Percentiles rank a stretch among this genome's conserved stretches.
Evolutionary conservation across 2,329 filamentous ascomycete species (phyloP).

Genomic region (Chaetomium sp.): DNA sequence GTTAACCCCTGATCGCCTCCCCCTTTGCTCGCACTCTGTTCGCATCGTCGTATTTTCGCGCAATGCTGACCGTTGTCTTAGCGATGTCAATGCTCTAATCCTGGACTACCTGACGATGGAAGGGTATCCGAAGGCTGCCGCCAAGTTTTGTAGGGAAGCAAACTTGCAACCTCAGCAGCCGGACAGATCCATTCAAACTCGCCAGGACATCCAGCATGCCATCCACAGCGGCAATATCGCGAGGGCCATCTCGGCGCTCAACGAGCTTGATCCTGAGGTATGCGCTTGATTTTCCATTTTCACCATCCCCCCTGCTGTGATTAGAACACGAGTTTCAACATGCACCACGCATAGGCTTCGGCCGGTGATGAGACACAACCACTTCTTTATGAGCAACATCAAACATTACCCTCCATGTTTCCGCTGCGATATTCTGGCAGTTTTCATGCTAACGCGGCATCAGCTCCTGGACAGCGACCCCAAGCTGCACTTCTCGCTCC

Average conservation of each 20-base stretch:
- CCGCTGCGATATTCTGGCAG: slow-evolving; percentile 7
- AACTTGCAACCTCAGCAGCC: slow-evolving; percentile 78
- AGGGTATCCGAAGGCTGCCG: slow-evolving; percentile 88
- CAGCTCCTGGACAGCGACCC: slow-evolving; percentile 87
- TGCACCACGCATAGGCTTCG: slow-evolving; percentile 99
- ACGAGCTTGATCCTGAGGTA: slow-evolving; percentile 90
- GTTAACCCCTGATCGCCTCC: slow-evolving; percentile 53
- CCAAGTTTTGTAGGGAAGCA: slow-evolving; percentile 91
- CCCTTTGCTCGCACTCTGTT: slow-evolving; percentile 24
- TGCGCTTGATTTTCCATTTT: slow-evolving; percentile 15
- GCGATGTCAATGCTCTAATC: slow-evolving; percentile 92
- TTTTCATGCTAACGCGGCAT: slow-evolving; percentile 37
- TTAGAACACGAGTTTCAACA: slow-evolving; percentile 88
- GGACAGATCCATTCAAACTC: slow-evolving; percentile 70
- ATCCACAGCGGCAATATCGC: slow-evolving; percentile 88
- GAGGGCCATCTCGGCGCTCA: slow-evolving; percentile 80
- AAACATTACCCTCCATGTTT: slow-evolving; percentile 1
- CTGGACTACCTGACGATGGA: slow-evolving; percentile 97
- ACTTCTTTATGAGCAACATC: slow-evolving; percentile 67
- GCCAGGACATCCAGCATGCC: slow-evolving; percentile 79
- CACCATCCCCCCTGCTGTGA: slow-evolving; percentile 65
- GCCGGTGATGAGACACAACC: slow-evolving; percentile 88
- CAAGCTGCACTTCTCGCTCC: slow-evolving; percentile 81
- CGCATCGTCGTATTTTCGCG: background rate
- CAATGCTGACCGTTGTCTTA: slow-evolving; percentile 45